Base-by-base conservation (phyloP, 805 yeast genomes). In the Soucietia sequanensis region DNA sequence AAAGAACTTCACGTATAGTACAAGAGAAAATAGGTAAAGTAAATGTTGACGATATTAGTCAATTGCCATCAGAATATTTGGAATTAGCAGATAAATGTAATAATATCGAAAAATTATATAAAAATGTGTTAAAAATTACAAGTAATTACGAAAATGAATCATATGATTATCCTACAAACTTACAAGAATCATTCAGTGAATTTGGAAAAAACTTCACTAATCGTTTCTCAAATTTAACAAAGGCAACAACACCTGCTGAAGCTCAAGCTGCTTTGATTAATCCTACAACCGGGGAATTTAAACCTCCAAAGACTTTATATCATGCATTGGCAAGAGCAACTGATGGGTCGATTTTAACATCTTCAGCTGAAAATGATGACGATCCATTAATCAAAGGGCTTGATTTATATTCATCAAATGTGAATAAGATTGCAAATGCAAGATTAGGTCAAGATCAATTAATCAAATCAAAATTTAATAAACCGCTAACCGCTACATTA, bases 261-360 rank as follows among this genome's bases (percentile, higher is more conserved):
- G 91, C 90, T 4, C 93, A 86, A 64, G 77, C 84, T 10, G 84
- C 86, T 10, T 56, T 68, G 42, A 64, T 84, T 26, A 65, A 75
- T 35, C 59, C 65, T 11, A 41, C 44, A 12, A 52, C 50, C 8
- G 57, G 50, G 10, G 68, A 68, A 46, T 62, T 80, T 54, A 66
- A 74, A 50, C 71, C 78, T 29, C 95, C 95, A 48, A 84, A 84
- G 70, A 87, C 95, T 11, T 69, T 86, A 52, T 81, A 82, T 60
- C 91, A 84, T 56, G 95, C 95, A 5, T 66, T 86, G 39, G 76
- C 87, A 30, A 76, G 91, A 39, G 90, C 91, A 26, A 75, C 91
- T 7, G 75, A 81, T 41, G 73, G 70, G 11, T 67, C 78, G 7
- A 54, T 71, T 33, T 64, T 63, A 44, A 52, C 68, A 0, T 46